Percentiles rank a stretch among this genome's conserved stretches.
phyloP scores from a whole-genome alignment of 805 yeast genomes.

The Saturnispora saitoi region DNA sequence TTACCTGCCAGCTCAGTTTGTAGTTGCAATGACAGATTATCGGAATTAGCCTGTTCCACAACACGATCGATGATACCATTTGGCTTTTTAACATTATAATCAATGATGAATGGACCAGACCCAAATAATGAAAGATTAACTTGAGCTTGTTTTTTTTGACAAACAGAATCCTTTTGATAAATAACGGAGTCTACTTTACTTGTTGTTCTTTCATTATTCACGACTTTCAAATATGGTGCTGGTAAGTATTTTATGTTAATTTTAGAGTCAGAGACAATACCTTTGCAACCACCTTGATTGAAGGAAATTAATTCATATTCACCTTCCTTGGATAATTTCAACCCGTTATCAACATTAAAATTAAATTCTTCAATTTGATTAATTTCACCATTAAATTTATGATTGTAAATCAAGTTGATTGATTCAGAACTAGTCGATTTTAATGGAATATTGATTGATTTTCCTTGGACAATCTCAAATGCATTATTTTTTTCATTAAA shows the following conservation, averaged over 20 bases:
- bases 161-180: constrained; percentile 15
- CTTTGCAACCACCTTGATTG: constrained; percentile 38
- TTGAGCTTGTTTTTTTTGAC: constrained; percentile 21
- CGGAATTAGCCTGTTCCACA: constrained; percentile 40
- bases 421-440: constrained; percentile 24
- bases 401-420: constrained; percentile 27
- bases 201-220: not conserved
- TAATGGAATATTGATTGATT: constrained; percentile 47
- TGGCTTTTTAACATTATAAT: constrained; percentile 55
- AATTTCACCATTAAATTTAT: constrained; percentile 17
- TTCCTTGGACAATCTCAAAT: constrained; percentile 53
- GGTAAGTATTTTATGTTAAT: constrained; percentile 24
- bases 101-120: constrained; percentile 56
- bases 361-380: constrained; percentile 8
- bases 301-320: constrained; percentile 33
- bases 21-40: constrained; percentile 29
- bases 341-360: constrained; percentile 21
- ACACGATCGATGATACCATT: constrained; percentile 36
- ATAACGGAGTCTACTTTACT: not conserved
- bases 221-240: constrained; percentile 22
- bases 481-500: constrained; percentile 24
- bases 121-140: constrained; percentile 42
- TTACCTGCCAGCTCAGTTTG: constrained; percentile 44
- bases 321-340: constrained; percentile 35
- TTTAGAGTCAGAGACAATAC: constrained; percentile 24